These are phyloP conservation scores for Mycotypha africana DNA, from an alignment of 371 early-diverging fungal species.

Conservation along the genomic window DNA sequence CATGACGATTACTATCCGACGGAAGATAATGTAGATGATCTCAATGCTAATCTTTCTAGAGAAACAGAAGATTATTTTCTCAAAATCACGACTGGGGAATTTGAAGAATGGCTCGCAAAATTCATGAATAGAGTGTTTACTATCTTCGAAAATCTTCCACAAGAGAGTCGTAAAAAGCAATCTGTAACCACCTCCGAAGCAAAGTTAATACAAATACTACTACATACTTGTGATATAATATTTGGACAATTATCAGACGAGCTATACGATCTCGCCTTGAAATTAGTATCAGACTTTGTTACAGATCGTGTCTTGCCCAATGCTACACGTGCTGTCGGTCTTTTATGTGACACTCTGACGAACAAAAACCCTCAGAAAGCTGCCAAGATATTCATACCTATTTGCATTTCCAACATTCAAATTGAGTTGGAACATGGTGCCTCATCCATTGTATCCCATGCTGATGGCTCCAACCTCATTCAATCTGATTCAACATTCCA, in stretches of 20 bases:
- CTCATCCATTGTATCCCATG: constrained; percentile 46
- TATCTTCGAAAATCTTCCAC: constrained; percentile 78
- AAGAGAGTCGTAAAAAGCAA: constrained; percentile 43
- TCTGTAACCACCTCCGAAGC: constrained; percentile 30
- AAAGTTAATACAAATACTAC: constrained; percentile 34
- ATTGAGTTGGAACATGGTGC: constrained; percentile 72
- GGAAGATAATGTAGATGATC: constrained; percentile 48
- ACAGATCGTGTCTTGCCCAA: constrained; percentile 57
- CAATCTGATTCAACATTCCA: constrained; percentile 71
- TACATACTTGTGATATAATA: constrained; percentile 58
- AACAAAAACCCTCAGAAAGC: constrained; percentile 46
- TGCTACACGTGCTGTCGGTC: constrained; percentile 64
- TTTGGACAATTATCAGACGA: constrained; percentile 64
- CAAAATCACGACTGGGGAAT: constrained; percentile 66
- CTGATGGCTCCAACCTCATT: constrained; percentile 48
- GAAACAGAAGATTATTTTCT: constrained; percentile 60
- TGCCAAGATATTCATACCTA: constrained; percentile 54
- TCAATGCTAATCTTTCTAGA: constrained; percentile 23
- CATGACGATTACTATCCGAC: constrained; percentile 31
- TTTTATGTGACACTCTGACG: constrained; percentile 42
- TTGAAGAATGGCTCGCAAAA: constrained; percentile 84
- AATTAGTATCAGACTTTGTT: constrained; percentile 57
- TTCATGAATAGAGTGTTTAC: constrained; percentile 74
- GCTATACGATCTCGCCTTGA: constrained; percentile 57
- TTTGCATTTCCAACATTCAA: constrained; percentile 54